Conservation (phyloP, 2,329 filamentous ascomycete genomes). For the Lachnellula occidentalis region DNA sequence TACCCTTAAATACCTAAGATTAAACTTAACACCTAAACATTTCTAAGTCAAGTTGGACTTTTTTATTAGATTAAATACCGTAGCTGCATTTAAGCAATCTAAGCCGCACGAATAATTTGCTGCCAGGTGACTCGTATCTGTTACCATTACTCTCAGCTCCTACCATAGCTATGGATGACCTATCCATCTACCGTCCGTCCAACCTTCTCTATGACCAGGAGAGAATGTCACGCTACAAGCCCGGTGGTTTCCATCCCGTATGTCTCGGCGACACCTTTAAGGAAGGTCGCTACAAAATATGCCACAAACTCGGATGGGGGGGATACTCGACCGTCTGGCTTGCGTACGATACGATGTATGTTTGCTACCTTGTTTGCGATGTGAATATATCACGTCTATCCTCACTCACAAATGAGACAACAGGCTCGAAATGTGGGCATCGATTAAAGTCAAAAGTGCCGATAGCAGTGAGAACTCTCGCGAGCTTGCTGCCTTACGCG, state of each 20-base stretch:
- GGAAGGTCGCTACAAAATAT: conserved; percentile 35
- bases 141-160: too few species aligned
- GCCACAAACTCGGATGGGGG: conserved; percentile 39
- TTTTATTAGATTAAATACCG: too few species aligned
- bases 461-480: not conserved
- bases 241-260: conserved; percentile 39
- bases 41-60: too few species aligned
- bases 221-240: conserved; percentile 26
- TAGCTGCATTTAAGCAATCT: too few species aligned
- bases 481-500: not conserved
- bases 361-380: not conserved
- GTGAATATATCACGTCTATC: not conserved
- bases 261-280: conserved; percentile 37
- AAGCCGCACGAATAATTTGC: too few species aligned
- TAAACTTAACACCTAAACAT: too few species aligned
- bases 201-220: conserved; percentile 29
- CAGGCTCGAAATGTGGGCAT: conserved; percentile 1
- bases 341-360: conserved; percentile 27
- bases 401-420: not conserved
- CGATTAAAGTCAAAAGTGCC: conserved; percentile 6
- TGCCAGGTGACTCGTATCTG: too few species aligned
- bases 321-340: conserved; percentile 41
- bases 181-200: conserved; percentile 18
- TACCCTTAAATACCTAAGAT: too few species aligned
- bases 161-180: conserved; percentile 11